Percentiles rank a stretch among this genome's conserved stretches.
phyloP scores from a whole-genome alignment of 2,329 filamentous ascomycete species.

The Lithohypha guttulata region DNA sequence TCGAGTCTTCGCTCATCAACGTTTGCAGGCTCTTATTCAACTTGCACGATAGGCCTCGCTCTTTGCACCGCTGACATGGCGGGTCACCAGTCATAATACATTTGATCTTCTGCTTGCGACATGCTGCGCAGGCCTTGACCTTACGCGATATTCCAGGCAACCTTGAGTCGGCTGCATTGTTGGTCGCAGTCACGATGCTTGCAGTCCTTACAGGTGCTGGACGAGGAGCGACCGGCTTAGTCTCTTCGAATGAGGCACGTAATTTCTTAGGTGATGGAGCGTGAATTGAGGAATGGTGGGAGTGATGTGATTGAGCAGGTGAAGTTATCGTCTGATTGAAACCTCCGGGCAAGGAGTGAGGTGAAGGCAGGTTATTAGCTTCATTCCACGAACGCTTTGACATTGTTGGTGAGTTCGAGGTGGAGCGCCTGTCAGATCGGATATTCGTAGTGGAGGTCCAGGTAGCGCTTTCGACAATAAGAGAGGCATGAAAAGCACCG shows the following conservation, averaged over 20 bases:
- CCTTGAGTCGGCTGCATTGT: slow-evolving; percentile 16
- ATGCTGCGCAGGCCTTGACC: slow-evolving; percentile 42
- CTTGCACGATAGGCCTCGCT: slow-evolving; percentile 40
- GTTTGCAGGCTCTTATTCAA: slow-evolving; percentile 44
- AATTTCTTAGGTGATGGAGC: slow-evolving; percentile 13
- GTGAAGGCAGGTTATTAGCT: slow-evolving; percentile 21
- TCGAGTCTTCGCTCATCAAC: slow-evolving; percentile 38
- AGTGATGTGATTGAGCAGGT: slow-evolving; percentile 10
- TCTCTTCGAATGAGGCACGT: slow-evolving; percentile 18
- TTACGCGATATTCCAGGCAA: slow-evolving; percentile 31
- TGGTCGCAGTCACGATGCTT: slow-evolving; percentile 13
- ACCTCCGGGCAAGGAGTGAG: slow-evolving; percentile 5
- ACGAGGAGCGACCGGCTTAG: not conserved
- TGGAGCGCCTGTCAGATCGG: too few relatives aligned
- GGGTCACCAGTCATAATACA: slow-evolving; percentile 43
- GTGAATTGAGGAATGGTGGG: slow-evolving; percentile 3
- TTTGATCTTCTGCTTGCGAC: slow-evolving; percentile 44
- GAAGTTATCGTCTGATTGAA: slow-evolving; percentile 11
- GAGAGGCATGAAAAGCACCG: too few relatives aligned
- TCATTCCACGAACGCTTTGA: slow-evolving; percentile 23
- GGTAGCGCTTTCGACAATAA: too few relatives aligned
- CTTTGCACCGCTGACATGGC: slow-evolving; percentile 40
- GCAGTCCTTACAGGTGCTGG: slow-evolving; percentile 4
- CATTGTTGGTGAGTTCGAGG: slow-evolving; percentile 11
- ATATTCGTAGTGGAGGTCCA: too few relatives aligned